These are phyloP conservation scores for Inga leiocalycina DNA, from an alignment of 306 rosid species.

Conservation along the genomic window DNA sequence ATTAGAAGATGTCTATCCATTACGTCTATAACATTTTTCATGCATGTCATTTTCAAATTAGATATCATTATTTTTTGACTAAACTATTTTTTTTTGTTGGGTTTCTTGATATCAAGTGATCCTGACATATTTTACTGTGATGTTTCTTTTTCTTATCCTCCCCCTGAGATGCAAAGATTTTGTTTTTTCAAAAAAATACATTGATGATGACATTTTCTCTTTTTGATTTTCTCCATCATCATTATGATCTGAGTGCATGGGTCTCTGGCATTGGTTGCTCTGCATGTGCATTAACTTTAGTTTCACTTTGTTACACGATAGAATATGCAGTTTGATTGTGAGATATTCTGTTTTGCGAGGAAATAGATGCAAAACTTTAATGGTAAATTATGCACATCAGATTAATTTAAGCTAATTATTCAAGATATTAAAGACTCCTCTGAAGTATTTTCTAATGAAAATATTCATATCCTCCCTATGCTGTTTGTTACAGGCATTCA, in stretches of 20 bases:
- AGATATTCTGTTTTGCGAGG: conserved; percentile 31
- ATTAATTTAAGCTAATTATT: conserved; percentile 8
- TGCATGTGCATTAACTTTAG: conserved; percentile 52
- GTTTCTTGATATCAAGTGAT: conserved; percentile 37
- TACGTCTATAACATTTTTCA: conserved; percentile 17
- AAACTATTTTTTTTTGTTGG: neutral
- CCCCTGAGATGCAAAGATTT: conserved; percentile 40
- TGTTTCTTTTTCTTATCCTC: conserved; percentile 28
- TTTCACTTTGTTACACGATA: conserved; percentile 40
- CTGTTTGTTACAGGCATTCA: conserved; percentile 68
- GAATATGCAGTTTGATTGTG: conserved; percentile 29
- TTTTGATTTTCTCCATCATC: conserved; percentile 49
- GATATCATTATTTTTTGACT: conserved; percentile 41
- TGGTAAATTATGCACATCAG: neutral
- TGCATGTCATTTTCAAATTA: conserved; percentile 36
- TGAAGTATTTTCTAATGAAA: conserved; percentile 13
- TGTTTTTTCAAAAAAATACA: conserved; percentile 27
- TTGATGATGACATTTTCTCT: conserved; percentile 44
- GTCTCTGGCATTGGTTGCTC: conserved; percentile 50
- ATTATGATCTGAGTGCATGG: conserved; percentile 47
- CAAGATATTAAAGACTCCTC: conserved; percentile 20
- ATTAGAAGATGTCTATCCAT: conserved; percentile 5
- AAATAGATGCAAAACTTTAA: neutral
- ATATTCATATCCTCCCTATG: conserved; percentile 6
- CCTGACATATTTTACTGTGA: conserved; percentile 42